These are phyloP conservation scores for Solanum sejunctum DNA, from an alignment of 257 asterid genomes.

Conservation along the genomic window DNA sequence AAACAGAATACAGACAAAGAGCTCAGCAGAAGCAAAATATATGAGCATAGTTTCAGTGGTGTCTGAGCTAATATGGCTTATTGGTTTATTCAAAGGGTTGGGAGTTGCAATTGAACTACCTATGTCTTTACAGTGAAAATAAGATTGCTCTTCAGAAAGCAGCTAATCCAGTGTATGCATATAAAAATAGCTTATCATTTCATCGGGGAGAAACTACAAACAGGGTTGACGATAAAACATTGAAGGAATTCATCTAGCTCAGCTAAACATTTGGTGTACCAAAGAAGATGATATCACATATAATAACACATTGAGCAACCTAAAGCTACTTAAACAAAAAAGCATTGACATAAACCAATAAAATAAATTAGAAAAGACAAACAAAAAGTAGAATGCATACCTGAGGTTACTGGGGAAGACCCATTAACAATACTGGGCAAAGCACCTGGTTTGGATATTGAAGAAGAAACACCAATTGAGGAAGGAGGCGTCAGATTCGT, in stretches of 20 bases:
- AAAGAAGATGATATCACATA: neutral
- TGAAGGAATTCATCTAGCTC: neutral
- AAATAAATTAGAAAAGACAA: neutral
- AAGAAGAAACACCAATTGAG: conserved; percentile 6
- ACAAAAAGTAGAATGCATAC: neutral
- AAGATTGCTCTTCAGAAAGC: neutral
- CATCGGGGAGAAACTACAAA: neutral
- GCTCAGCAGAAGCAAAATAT: neutral
- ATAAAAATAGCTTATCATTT: neutral
- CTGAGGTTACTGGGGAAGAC: neutral
- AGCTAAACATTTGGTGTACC: neutral
- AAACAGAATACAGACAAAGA: neutral
- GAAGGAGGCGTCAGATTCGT: conserved; percentile 22
- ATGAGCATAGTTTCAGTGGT: neutral
- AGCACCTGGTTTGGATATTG: neutral
- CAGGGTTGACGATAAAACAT: neutral
- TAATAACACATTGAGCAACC: neutral
- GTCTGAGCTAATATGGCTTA: neutral
- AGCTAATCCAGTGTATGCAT: neutral
- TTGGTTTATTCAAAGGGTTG: neutral
- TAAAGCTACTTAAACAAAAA: neutral
- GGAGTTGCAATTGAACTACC: neutral
- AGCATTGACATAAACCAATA: neutral
- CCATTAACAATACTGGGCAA: neutral
- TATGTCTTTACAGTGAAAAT: neutral